These are phyloP conservation scores for Phytophthora chlamydospora DNA, from an alignment of 352 stramenopile genomes.

Conservation along the genomic window DNA sequence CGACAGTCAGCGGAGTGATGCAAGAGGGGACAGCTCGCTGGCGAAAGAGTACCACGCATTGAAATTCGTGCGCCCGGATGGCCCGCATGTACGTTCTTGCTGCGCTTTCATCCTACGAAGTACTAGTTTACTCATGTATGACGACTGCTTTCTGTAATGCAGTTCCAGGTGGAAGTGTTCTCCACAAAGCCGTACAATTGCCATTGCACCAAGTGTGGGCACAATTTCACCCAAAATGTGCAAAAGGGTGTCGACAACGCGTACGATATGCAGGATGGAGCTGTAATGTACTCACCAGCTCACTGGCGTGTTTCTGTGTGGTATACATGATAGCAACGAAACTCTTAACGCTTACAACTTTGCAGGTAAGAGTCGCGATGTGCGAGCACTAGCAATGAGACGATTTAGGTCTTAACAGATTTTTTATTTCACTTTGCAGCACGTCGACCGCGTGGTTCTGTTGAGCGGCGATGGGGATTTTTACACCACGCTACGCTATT, in stretches of 20 bases:
- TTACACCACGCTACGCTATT: constrained; percentile 66
- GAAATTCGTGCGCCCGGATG: constrained; percentile 61
- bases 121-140: not conserved
- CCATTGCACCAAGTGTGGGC: constrained; percentile 49
- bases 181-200: constrained; percentile 74
- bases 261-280: constrained; percentile 28
- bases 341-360: constrained; percentile 60
- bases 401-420: too few relatives aligned
- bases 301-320: not conserved
- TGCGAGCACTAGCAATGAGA: not conserved
- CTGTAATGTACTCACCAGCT: not conserved
- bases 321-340: constrained; percentile 68
- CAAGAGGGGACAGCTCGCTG: constrained; percentile 25
- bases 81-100: constrained; percentile 51
- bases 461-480: constrained; percentile 70
- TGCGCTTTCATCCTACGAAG: not conserved
- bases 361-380: constrained; percentile 41
- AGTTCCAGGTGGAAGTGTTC: constrained; percentile 79
- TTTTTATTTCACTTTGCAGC: not conserved
- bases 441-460: constrained; percentile 5
- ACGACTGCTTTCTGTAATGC: not conserved
- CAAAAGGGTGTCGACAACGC: constrained; percentile 84
- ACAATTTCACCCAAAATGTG: constrained; percentile 62
- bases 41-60: constrained; percentile 49
- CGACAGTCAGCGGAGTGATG: constrained; percentile 51